A percentile compares a stretch with the other conserved stretches of the same genome.
Conservation (phyloP, 805 yeast species). For the Candida silvicultrix region DNA sequence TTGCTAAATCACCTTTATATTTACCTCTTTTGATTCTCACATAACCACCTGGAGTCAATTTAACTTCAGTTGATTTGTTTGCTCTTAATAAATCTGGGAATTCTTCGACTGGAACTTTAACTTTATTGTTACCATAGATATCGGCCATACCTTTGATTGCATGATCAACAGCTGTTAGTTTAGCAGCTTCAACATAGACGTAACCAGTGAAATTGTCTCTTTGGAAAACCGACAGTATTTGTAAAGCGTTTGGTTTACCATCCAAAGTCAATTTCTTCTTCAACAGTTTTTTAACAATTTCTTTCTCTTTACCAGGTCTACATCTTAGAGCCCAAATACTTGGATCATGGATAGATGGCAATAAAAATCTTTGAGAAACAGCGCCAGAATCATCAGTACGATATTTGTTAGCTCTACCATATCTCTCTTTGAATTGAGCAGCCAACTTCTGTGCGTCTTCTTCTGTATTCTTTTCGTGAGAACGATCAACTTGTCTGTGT, state of each 20-base stretch:
- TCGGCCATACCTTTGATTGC: slow-evolving; percentile 89
- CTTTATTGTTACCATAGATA: slow-evolving; percentile 65
- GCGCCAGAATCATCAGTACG: slow-evolving; percentile 76
- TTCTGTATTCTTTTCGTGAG: slow-evolving; percentile 80
- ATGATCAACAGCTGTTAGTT: slow-evolving; percentile 83
- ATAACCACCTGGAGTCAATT: slow-evolving; percentile 85
- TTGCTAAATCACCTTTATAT: slow-evolving; percentile 88
- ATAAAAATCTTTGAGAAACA: slow-evolving; percentile 86
- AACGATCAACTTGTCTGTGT: slow-evolving; percentile 86
- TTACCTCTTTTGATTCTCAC: slow-evolving; percentile 88
- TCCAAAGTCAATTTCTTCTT: slow-evolving; percentile 79
- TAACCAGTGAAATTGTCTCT: slow-evolving; percentile 91
- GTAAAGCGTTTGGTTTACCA: slow-evolving; percentile 70
- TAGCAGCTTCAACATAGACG: slow-evolving; percentile 89
- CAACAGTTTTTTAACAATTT: slow-evolving; percentile 74
- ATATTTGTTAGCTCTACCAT: slow-evolving; percentile 81
- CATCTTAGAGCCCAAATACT: slow-evolving; percentile 94
- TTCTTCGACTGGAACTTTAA: slow-evolving; percentile 92
- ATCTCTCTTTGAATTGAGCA: slow-evolving; percentile 83
- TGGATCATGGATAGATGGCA: slow-evolving; percentile 96
- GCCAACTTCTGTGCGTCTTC: slow-evolving; percentile 95
- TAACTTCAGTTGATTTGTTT: slow-evolving; percentile 79
- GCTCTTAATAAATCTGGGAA: slow-evolving; percentile 91
- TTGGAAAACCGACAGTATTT: slow-evolving; percentile 85
- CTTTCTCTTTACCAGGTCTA: slow-evolving; percentile 90